phyloP scores from a whole-genome alignment of 192 early-diverging fungal genomes.

The Backusella morwellensis region DNA sequence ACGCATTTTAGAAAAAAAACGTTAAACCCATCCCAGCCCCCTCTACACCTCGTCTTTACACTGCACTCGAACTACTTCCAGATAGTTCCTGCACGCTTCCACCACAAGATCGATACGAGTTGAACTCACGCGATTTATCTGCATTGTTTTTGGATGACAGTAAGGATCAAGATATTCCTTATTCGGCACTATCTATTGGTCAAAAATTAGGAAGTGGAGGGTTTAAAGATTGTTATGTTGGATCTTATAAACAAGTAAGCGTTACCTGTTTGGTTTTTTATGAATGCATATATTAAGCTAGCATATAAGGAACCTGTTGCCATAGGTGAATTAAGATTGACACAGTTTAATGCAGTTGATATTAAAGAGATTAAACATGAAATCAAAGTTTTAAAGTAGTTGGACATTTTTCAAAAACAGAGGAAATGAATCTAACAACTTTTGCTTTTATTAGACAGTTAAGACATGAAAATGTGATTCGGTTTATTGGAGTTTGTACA shows the following conservation, averaged over 20 bases:
- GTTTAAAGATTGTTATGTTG: slow-evolving; percentile 72
- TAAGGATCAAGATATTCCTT: slow-evolving; percentile 58
- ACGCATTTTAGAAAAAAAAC: slow-evolving; percentile 52
- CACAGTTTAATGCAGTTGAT: slow-evolving; percentile 66
- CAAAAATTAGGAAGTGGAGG: slow-evolving; percentile 71
- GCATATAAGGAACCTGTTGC: slow-evolving; percentile 57
- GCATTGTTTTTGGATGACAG: slow-evolving; percentile 43
- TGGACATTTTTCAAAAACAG: not conserved
- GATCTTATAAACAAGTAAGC: not conserved
- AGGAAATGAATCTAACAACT: not conserved
- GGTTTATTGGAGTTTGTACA: slow-evolving; percentile 71
- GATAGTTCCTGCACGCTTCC: slow-evolving; percentile 30
- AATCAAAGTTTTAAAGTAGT: slow-evolving; percentile 71
- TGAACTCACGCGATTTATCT: slow-evolving; percentile 40
- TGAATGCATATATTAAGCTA: not conserved
- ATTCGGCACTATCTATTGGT: slow-evolving; percentile 56
- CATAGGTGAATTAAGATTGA: slow-evolving; percentile 64
- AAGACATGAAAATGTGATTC: slow-evolving; percentile 71
- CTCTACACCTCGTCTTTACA: slow-evolving; percentile 60
- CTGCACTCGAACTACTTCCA: slow-evolving; percentile 35
- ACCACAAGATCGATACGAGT: slow-evolving; percentile 14
- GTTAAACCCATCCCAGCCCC: slow-evolving; percentile 64
- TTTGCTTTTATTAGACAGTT: slow-evolving; percentile 45
- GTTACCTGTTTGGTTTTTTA: too few relatives aligned
- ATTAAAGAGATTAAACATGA: slow-evolving; percentile 73